These are phyloP conservation scores for Microbotryum lychnidis-dioicae DNA, from an alignment of 1,284 basidiomycete genomes.

Conservation along the genomic window DNA sequence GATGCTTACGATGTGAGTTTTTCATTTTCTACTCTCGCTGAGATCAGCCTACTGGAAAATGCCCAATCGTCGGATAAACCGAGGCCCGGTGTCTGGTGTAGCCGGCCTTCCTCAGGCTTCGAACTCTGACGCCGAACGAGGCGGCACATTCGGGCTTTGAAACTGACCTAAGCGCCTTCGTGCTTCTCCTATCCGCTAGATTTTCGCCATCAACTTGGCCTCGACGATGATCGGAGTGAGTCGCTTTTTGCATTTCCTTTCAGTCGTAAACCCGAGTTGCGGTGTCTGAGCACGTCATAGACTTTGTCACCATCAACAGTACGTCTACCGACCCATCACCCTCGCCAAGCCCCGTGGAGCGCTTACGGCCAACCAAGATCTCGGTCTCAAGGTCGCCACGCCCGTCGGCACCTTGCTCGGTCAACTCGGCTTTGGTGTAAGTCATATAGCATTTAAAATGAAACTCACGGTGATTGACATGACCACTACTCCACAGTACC, in stretches of 20 bases:
- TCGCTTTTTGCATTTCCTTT: too few relatives aligned
- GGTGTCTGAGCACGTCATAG: too few relatives aligned
- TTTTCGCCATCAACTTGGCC: conserved; percentile 71
- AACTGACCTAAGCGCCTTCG: too few relatives aligned
- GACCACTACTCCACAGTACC: conserved; percentile 37
- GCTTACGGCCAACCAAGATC: conserved; percentile 55
- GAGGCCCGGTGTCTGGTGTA: too few relatives aligned
- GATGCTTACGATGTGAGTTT: conserved; percentile 54
- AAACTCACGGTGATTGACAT: too few relatives aligned
- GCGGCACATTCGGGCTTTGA: too few relatives aligned
- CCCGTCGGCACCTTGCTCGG: conserved; percentile 46
- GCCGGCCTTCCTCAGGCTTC: too few relatives aligned
- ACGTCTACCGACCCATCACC: conserved; percentile 57
- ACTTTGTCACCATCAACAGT: conserved; percentile 31
- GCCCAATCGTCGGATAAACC: not conserved
- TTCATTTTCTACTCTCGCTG: not conserved
- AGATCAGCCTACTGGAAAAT: not conserved
- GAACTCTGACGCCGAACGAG: too few relatives aligned
- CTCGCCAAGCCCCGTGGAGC: conserved; percentile 29
- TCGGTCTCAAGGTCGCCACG: conserved; percentile 59
- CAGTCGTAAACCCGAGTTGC: too few relatives aligned
- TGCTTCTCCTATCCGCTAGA: conserved; percentile 40
- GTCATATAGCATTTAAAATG: too few relatives aligned
- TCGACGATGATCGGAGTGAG: conserved; percentile 57
- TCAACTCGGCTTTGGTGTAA: not conserved